Evolutionary conservation across 192 early-diverging fungal species (phyloP).

Genomic region (Coemansia sp.): DNA sequence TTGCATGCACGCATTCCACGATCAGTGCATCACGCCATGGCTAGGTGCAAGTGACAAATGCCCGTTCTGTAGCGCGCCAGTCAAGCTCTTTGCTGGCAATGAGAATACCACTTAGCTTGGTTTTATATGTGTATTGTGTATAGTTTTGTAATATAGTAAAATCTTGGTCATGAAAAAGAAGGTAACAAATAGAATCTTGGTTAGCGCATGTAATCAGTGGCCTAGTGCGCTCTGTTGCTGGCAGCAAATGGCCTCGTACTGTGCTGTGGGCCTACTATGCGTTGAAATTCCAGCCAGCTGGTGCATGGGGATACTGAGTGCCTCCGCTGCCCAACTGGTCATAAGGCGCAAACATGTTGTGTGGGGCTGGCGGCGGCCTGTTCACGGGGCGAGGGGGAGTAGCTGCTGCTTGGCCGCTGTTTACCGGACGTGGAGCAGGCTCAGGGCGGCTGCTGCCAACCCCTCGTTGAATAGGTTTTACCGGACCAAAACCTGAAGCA

Average conservation of each 20-base stretch:
- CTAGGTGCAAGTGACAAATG: constrained; percentile 82
- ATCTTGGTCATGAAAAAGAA: not conserved
- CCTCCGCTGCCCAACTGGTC: not conserved
- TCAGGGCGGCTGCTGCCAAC: not conserved
- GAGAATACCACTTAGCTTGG: not conserved
- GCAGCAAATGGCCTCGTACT: not conserved
- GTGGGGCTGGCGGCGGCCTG: not conserved
- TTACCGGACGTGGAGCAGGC: not conserved
- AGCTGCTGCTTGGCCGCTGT: not conserved
- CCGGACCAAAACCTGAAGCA: not conserved
- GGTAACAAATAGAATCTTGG: not conserved
- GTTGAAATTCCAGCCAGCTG: not conserved
- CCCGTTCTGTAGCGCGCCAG: constrained; percentile 64
- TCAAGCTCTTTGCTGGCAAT: not conserved
- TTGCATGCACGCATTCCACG: constrained; percentile 85
- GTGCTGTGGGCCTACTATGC: not conserved
- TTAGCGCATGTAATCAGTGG: not conserved
- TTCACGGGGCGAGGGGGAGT: not conserved
- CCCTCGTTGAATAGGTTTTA: not conserved
- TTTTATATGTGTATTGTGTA: not conserved
- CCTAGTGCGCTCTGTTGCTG: not conserved
- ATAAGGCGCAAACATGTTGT: constrained; percentile 1
- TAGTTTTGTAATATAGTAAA: not conserved
- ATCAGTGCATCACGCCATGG: constrained; percentile 80
- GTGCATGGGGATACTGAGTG: not conserved